Percentiles rank a stretch among this genome's conserved stretches.
These are phyloP conservation scores for Lyophyllum atratum DNA, from an alignment of 768 basidiomycete genomes.

Conservation along the genomic window DNA sequence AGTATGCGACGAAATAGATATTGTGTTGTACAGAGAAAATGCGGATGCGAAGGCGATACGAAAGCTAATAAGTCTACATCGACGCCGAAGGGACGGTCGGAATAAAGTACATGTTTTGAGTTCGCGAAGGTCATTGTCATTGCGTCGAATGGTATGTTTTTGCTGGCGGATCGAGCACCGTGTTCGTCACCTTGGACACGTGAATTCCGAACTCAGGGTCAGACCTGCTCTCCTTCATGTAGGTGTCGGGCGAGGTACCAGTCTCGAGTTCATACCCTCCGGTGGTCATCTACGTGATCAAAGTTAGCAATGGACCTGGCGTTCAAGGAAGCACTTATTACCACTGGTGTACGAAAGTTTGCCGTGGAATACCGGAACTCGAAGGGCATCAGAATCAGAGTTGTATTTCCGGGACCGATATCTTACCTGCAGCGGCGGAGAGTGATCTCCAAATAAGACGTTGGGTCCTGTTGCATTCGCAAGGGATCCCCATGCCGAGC, in stretches of 20 bases:
- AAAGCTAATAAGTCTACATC: not conserved
- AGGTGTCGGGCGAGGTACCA: not conserved
- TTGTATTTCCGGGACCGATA: not conserved
- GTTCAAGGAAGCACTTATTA: not conserved
- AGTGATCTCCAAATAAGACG: slow-evolving; percentile 15
- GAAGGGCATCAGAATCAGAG: not conserved
- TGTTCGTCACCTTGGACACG: slow-evolving; percentile 2
- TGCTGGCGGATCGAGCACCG: not conserved
- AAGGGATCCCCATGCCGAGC: slow-evolving; percentile 15
- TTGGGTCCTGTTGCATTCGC: slow-evolving; percentile 15
- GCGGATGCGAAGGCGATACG: not conserved
- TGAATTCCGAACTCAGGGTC: not conserved
- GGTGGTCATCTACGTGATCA: not conserved
- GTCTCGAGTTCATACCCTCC: slow-evolving; percentile 8
- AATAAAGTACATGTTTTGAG: not conserved
- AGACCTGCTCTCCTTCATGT: not conserved
- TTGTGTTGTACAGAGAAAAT: slow-evolving; percentile 1
- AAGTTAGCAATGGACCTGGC: not conserved
- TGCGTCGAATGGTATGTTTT: not conserved
- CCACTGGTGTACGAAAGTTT: slow-evolving; percentile 2
- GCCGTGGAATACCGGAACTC: not conserved
- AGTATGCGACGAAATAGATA: not conserved
- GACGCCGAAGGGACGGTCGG: not conserved
- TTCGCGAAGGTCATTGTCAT: not conserved
- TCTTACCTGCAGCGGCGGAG: slow-evolving; percentile 6